Evolutionary conservation across 805 yeast genomes (phyloP).

Genomic region (Candida nemodendra): DNA sequence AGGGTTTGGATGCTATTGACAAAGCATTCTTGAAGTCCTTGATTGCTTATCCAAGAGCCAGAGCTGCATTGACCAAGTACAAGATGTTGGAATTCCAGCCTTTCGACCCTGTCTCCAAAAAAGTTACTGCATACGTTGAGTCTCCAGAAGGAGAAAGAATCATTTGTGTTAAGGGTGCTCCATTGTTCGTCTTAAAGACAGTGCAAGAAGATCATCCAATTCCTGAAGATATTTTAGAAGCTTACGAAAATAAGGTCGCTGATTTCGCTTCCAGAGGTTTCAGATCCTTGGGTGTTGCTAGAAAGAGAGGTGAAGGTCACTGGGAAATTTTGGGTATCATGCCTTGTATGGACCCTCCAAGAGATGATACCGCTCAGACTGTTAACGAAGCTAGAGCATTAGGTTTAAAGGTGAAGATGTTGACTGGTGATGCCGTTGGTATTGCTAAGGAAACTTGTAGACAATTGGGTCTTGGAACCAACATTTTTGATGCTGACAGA

Average conservation of each 20-base stretch:
- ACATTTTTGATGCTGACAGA: conserved; percentile 95
- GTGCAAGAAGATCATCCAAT: conserved; percentile 97
- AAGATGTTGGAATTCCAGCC: conserved; percentile 95
- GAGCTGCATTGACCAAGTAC: conserved; percentile 88
- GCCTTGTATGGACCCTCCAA: conserved; percentile 99
- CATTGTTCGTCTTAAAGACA: conserved; percentile 92
- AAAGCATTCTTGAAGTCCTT: conserved; percentile 93
- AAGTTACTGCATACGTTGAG: conserved; percentile 92
- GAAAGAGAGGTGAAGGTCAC: conserved; percentile 98
- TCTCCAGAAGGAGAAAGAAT: conserved; percentile 95
- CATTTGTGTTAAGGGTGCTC: conserved; percentile 97
- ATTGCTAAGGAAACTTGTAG: conserved; percentile 98
- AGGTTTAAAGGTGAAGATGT: conserved; percentile 96
- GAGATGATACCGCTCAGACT: conserved; percentile 96
- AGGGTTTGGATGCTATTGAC: conserved; percentile 97
- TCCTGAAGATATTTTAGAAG: conserved; percentile 90
- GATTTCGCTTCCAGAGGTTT: conserved; percentile 98
- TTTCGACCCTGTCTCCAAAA: conserved; percentile 96
- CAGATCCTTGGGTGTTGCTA: conserved; percentile 98
- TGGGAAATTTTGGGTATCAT: conserved; percentile 97
- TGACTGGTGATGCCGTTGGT: conserved; percentile 99
- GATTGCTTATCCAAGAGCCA: conserved; percentile 86
- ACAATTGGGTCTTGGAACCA: conserved; percentile 94
- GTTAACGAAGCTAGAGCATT: conserved; percentile 86
- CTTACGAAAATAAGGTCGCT: conserved; percentile 95